Evolutionary conservation across 805 yeast genomes (phyloP).

Genomic region (Lipomyces oligophaga): DNA sequence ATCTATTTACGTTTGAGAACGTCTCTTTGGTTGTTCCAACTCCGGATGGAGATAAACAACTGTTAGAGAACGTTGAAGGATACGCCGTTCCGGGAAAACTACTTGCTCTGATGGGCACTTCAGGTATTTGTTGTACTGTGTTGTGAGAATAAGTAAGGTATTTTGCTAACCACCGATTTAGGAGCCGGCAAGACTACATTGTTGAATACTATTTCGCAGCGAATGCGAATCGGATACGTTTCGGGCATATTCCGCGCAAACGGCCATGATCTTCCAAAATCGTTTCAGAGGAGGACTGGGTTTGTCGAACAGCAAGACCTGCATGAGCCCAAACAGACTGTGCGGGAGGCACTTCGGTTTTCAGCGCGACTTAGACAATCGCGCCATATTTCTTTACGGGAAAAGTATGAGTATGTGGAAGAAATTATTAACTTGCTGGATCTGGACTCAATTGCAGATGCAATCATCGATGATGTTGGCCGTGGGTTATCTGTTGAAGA

Average conservation of each 20-base stretch:
- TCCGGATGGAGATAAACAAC: constrained; percentile 42
- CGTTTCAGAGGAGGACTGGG: constrained; percentile 65
- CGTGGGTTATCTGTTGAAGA: constrained; percentile 64
- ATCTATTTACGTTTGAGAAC: constrained; percentile 15
- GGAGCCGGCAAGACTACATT: constrained; percentile 82
- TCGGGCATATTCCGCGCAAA: constrained; percentile 65
- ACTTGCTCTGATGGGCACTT: constrained; percentile 65
- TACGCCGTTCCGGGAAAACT: constrained; percentile 72
- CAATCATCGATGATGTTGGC: constrained; percentile 71
- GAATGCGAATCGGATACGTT: constrained; percentile 67
- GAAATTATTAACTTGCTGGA: constrained; percentile 59
- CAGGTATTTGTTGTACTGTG: constrained; percentile 41
- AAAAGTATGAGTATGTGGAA: constrained; percentile 64
- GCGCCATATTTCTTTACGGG: constrained; percentile 45
- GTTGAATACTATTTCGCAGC: constrained; percentile 64
- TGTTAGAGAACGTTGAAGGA: constrained; percentile 59
- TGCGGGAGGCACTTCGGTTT: constrained; percentile 65
- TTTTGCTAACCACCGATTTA: background rate
- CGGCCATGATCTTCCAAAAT: constrained; percentile 55
- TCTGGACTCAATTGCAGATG: constrained; percentile 63
- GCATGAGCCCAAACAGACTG: constrained; percentile 62
- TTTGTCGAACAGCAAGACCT: constrained; percentile 77
- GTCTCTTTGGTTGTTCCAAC: constrained; percentile 33
- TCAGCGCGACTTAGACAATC: constrained; percentile 70
- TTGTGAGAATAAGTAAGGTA: background rate